phyloP scores from a whole-genome alignment of 148 eudicot genomes.

The Arbutus unedo region DNA sequence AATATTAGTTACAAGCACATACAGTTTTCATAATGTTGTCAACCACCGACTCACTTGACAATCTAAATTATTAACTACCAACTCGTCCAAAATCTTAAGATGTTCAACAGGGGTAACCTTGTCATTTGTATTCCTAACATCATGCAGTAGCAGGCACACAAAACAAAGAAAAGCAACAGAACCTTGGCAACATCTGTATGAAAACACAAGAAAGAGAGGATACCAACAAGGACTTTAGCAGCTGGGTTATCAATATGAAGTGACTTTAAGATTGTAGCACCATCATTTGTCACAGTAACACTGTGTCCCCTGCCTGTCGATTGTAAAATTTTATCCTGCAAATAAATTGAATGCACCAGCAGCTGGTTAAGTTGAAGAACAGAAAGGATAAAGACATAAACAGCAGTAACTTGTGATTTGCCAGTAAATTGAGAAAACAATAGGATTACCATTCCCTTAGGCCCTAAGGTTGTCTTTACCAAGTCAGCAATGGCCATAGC shows the following conservation, averaged over 20 bases:
- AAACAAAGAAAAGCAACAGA: neutral
- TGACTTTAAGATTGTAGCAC: conserved; percentile 94
- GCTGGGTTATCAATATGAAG: conserved; percentile 96
- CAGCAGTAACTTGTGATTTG: neutral
- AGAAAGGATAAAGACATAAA: neutral
- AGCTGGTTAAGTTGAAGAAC: neutral
- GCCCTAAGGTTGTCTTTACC: conserved; percentile 95
- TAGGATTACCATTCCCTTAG: conserved; percentile 86
- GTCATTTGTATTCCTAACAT: neutral
- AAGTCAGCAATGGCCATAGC: conserved; percentile 91
- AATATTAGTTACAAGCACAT: neutral
- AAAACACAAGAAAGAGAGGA: conserved; percentile 33
- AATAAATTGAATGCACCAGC: neutral
- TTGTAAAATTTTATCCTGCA: conserved; percentile 90
- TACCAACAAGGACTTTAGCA: conserved; percentile 98
- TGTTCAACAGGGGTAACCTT: neutral
- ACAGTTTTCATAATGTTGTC: neutral
- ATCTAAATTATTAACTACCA: neutral
- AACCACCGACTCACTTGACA: neutral
- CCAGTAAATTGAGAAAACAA: neutral
- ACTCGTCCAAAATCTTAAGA: neutral
- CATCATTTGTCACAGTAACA: conserved; percentile 96
- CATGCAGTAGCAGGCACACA: neutral
- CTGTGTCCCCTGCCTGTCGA: conserved; percentile 89
- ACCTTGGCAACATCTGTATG: neutral